A percentile compares a stretch with the other conserved stretches of the same genome.
Conservation (phyloP, 371 early-diverging fungal species). For the Mortierella sp. region DNA sequence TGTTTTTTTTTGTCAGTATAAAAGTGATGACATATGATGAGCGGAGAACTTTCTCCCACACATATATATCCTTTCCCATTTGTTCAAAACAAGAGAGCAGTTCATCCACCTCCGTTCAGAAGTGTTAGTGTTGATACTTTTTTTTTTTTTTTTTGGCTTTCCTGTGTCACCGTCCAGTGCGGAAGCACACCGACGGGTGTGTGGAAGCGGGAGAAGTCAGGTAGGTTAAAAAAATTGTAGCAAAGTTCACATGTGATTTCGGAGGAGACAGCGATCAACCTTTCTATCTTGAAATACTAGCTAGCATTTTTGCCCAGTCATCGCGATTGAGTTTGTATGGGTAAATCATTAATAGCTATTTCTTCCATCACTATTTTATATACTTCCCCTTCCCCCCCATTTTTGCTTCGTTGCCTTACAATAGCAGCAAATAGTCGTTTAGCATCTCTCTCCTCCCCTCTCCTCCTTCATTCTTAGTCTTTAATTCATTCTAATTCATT, state of each 20-base stretch:
- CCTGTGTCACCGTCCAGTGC: neutral
- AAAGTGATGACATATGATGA: neutral
- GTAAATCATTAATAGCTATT: neutral
- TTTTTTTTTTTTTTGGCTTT: no score
- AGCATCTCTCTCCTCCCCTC: conserved; percentile 1
- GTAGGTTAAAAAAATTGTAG: neutral
- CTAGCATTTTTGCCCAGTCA: neutral
- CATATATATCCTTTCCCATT: neutral
- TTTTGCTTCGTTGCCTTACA: neutral
- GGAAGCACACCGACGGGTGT: neutral
- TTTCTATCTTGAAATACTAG: neutral
- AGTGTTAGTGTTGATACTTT: neutral
- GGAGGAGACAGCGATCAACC: conserved; percentile 2
- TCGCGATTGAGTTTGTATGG: neutral
- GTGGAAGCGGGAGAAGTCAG: neutral
- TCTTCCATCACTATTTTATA: neutral
- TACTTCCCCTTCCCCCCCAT: neutral
- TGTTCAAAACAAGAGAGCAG: no score
- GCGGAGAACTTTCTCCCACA: conserved; percentile 1
- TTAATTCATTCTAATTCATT: conserved; percentile 4
- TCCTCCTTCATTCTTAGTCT: conserved; percentile 1
- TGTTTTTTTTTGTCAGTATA: neutral
- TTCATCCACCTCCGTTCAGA: no score
- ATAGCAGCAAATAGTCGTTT: no score
- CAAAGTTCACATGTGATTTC: conserved; percentile 18